Percentiles rank a stretch among this genome's conserved stretches.
Conservation (phyloP, 2,329 filamentous ascomycete genomes). For the Lasiodiplodia citricola region DNA sequence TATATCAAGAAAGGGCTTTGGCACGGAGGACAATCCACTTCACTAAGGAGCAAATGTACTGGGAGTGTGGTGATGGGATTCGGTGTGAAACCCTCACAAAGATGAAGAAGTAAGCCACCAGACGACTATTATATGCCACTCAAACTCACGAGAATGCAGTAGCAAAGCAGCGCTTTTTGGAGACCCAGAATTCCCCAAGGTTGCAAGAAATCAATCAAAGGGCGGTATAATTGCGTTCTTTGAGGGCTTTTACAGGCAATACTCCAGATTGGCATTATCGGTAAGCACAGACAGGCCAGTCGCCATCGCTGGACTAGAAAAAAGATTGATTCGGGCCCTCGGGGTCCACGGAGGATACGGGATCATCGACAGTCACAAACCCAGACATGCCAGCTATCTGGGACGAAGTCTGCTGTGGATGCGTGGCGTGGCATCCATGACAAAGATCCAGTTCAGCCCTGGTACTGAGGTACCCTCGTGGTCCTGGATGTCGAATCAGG, state of each 20-base stretch:
- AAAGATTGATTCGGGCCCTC: conserved; percentile 34
- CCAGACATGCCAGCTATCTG: background rate
- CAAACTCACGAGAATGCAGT: background rate
- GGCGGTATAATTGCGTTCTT: background rate
- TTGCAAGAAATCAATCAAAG: background rate
- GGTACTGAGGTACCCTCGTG: background rate
- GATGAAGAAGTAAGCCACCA: conserved; percentile 31
- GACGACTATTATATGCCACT: conserved; percentile 26
- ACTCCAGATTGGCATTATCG: background rate
- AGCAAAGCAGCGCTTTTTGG: background rate
- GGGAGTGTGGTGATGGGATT: conserved; percentile 33
- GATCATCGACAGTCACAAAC: conserved; percentile 35
- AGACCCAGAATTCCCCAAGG: background rate
- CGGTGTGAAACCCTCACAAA: conserved; percentile 33
- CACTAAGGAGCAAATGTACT: conserved; percentile 36
- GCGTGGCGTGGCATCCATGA: background rate
- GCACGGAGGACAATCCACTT: conserved; percentile 38
- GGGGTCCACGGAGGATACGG: conserved; percentile 37
- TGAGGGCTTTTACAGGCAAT: conserved; percentile 2
- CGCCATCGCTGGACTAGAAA: conserved; percentile 42
- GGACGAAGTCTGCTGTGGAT: background rate
- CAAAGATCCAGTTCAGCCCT: background rate
- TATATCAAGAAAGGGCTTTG: conserved; percentile 37
- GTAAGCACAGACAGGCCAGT: conserved; percentile 36
- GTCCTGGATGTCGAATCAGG: background rate